Evolutionary conservation across 768 basidiomycete species (phyloP).

Genomic region (Amanita thiersii): DNA sequence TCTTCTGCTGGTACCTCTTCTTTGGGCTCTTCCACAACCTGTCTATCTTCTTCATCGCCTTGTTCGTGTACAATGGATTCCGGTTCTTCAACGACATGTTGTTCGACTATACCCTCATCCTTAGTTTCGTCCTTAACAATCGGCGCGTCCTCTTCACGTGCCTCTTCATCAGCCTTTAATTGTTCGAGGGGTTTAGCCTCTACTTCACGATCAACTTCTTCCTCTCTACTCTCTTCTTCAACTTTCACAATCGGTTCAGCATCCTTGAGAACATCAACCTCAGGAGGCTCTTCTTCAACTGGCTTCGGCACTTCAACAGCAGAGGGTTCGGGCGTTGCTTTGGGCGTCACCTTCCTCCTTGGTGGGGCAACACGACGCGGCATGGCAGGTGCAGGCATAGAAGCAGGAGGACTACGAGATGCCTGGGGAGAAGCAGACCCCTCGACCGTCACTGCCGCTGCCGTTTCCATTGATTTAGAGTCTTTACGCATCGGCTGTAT

Average conservation of each 20-base stretch:
- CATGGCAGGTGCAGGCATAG: constrained; percentile 69
- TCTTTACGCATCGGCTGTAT: constrained; percentile 17
- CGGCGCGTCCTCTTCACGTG: constrained; percentile 5
- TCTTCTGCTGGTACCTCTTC: constrained; percentile 16
- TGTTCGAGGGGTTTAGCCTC: constrained; percentile 4
- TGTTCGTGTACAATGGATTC: background rate
- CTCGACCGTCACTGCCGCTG: no score
- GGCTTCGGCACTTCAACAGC: constrained; percentile 5
- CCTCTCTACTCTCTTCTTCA: constrained; percentile 8
- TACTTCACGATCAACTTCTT: constrained; percentile 1
- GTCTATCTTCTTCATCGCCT: background rate
- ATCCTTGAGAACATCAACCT: background rate
- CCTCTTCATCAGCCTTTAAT: constrained; percentile 12
- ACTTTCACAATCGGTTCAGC: constrained; percentile 15
- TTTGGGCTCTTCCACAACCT: constrained; percentile 6
- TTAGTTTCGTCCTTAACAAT: background rate
- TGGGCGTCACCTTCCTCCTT: constrained; percentile 53
- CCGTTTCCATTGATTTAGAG: no score
- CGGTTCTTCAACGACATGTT: constrained; percentile 2
- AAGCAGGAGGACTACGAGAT: constrained; percentile 30
- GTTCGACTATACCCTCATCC: no score
- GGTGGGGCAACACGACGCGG: constrained; percentile 74
- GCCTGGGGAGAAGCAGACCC: no score
- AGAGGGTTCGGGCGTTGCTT: constrained; percentile 31
- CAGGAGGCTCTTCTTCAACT: constrained; percentile 9